These are phyloP conservation scores for Discostella pseudostelligera DNA, from an alignment of 108 stramenopile species.

Conservation along the genomic window DNA sequence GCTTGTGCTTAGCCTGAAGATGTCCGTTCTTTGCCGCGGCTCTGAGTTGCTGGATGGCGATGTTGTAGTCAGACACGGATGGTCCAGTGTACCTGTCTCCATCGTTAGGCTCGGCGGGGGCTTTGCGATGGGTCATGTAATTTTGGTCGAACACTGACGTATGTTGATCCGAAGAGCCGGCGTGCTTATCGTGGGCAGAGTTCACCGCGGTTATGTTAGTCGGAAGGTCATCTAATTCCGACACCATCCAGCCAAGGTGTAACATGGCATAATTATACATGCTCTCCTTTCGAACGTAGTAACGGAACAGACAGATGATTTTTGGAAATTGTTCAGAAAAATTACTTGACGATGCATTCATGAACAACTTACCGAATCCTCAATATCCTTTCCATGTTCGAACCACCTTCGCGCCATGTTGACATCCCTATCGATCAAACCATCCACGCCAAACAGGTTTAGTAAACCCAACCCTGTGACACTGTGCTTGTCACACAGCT, in stretches of 20 bases:
- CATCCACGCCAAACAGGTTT: constrained; percentile 66
- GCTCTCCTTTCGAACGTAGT: too few relatives aligned
- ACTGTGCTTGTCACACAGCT: constrained; percentile 57
- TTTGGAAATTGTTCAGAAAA: too few relatives aligned
- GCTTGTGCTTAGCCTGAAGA: constrained; percentile 79
- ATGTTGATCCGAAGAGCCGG: constrained; percentile 6
- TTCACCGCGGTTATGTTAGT: background rate
- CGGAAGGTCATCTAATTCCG: constrained; percentile 45
- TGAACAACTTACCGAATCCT: too few relatives aligned
- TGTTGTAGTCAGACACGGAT: constrained; percentile 46
- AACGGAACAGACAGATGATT: too few relatives aligned
- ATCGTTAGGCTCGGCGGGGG: background rate
- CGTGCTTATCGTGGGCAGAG: too few relatives aligned
- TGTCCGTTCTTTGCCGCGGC: constrained; percentile 78
- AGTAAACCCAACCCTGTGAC: constrained; percentile 82
- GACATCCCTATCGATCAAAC: constrained; percentile 49
- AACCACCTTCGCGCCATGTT: constrained; percentile 63
- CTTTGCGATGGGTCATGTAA: constrained; percentile 30
- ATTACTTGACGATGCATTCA: too few relatives aligned
- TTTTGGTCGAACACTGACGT: constrained; percentile 1
- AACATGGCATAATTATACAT: constrained; percentile 83
- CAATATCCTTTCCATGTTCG: constrained; percentile 65
- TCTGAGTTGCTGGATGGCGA: constrained; percentile 65
- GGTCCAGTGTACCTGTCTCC: constrained; percentile 43
- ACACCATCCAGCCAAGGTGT: constrained; percentile 80